Evolutionary conservation across 140 eudicot genomes (phyloP).

Genomic region (Bidens hawaiensis): DNA sequence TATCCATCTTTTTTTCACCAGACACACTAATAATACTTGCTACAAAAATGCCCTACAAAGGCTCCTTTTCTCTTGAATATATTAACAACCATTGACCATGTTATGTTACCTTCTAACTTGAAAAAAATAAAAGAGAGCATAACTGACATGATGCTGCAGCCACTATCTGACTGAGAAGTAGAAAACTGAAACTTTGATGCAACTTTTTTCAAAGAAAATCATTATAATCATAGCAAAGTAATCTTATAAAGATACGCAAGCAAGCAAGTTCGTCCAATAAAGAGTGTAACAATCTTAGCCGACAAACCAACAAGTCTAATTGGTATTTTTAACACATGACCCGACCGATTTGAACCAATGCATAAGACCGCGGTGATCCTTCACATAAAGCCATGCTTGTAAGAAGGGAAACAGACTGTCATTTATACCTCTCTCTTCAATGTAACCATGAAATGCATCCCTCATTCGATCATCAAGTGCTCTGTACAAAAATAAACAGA

Average conservation of each 20-base stretch:
- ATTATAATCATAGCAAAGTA: neutral
- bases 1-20: neutral
- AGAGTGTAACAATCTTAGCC: neutral
- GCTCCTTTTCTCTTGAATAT: neutral
- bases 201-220: neutral
- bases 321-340: conserved; percentile 34
- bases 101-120: conserved; percentile 9
- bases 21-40: neutral
- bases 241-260: neutral
- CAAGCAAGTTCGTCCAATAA: neutral
- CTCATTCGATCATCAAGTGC: conserved; percentile 68
- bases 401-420: conserved; percentile 78
- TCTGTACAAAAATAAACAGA: conserved; percentile 35
- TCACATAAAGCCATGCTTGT: conserved; percentile 96
- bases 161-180: conserved; percentile 5
- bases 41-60: conserved; percentile 1
- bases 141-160: conserved; percentile 1
- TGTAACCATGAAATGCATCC: conserved; percentile 76
- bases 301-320: conserved; percentile 14
- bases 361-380: conserved; percentile 81
- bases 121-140: neutral
- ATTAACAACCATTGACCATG: conserved; percentile 12
- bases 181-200: neutral
- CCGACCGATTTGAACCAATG: conserved; percentile 81
- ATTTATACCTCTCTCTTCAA: conserved; percentile 76